Evolutionary conservation across 345 rosid species (phyloP).

Genomic region (Citrus sinensis): DVS_A1.0 CM039167.1:24068001-24068500

Average conservation of each 20-base stretch:
- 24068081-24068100: constrained; percentile 20
- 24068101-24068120: constrained; percentile 65
- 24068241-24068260: constrained; percentile 32
- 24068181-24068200: constrained; percentile 29
- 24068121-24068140: constrained; percentile 47
- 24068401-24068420: too few relatives aligned
- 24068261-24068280: not conserved
- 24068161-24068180: not conserved
- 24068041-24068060: constrained; percentile 14
- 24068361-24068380: too few relatives aligned
- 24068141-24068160: constrained; percentile 33
- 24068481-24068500: too few relatives aligned
- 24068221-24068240: not conserved
- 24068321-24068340: too few relatives aligned
- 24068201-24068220: constrained; percentile 57
- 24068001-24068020: too few relatives aligned
- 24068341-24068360: too few relatives aligned
- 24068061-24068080: constrained; percentile 26
- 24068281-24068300: not conserved
- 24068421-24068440: too few relatives aligned
- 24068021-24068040: not conserved
- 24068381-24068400: too few relatives aligned
- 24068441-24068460: too few relatives aligned
- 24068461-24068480: too few relatives aligned
- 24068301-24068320: not conserved